phyloP scores from a whole-genome alignment of 345 rosid species.

The Atalantia buxifolia region DNA sequence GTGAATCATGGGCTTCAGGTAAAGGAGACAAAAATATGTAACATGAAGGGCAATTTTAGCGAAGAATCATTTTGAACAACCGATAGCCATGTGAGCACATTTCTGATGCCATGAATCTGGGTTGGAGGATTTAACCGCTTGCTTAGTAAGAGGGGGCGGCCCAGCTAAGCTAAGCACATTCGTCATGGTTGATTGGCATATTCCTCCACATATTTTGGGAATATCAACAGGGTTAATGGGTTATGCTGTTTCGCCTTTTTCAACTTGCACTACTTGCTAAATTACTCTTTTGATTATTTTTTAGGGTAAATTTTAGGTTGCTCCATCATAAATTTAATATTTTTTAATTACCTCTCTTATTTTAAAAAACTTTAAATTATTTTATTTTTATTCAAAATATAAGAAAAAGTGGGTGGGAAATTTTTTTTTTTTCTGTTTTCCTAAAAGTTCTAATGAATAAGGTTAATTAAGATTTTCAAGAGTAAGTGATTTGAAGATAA shows the following conservation, averaged over 20 bases:
- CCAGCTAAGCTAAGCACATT: not conserved
- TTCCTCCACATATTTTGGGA: slow-evolving; percentile 10
- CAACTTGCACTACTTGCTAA: not conserved
- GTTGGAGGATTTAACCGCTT: too few species aligned
- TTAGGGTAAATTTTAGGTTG: not conserved
- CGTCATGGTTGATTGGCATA: not conserved
- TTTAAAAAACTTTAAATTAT: too few species aligned
- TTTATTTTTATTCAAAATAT: too few species aligned
- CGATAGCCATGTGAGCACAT: not conserved
- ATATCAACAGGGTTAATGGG: not conserved
- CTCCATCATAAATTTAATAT: too few species aligned
- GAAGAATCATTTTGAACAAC: too few species aligned
- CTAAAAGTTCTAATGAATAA: too few species aligned
- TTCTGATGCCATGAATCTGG: not conserved
- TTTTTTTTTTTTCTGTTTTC: too few species aligned
- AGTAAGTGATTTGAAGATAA: too few species aligned
- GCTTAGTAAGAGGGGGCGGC: not conserved
- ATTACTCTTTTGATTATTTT: not conserved
- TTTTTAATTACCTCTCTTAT: not conserved
- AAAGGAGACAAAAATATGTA: too few species aligned
- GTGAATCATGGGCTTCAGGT: too few species aligned
- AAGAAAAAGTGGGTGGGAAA: too few species aligned
- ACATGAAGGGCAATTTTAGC: too few species aligned
- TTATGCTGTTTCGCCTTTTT: not conserved
- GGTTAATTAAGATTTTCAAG: not conserved